phyloP scores from a whole-genome alignment of 129 eudicot genomes.

The Flaveria ramosissima region DNA sequence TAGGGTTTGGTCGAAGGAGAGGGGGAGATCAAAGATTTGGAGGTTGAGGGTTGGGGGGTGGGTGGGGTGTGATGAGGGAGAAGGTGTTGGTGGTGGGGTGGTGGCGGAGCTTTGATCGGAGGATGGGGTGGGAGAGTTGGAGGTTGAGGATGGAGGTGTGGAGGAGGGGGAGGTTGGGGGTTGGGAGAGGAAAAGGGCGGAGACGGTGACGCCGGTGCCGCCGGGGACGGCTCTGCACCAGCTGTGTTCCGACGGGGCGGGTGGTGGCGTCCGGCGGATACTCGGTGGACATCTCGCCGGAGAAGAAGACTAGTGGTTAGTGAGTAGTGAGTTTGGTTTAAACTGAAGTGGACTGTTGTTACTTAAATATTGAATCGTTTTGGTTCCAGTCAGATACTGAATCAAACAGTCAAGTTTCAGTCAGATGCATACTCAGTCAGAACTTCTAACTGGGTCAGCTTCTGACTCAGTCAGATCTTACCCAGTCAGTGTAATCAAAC shows the following conservation, averaged over 20 bases:
- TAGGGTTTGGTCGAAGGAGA: slow-evolving; percentile 41
- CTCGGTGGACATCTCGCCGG: slow-evolving; percentile 28
- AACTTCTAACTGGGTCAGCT: no score
- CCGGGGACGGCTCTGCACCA: slow-evolving; percentile 92
- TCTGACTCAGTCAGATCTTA: no score
- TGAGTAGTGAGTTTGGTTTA: no score
- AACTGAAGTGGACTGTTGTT: no score
- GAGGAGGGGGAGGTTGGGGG: slow-evolving; percentile 51
- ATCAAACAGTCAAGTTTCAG: no score
- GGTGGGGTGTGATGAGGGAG: slow-evolving; percentile 48
- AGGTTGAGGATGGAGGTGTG: slow-evolving; percentile 59
- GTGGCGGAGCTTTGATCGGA: slow-evolving; percentile 68
- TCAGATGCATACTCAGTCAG: no score
- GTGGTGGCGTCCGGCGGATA: slow-evolving; percentile 30
- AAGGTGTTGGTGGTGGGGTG: slow-evolving; percentile 42
- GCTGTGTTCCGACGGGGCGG: slow-evolving; percentile 71
- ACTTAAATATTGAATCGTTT: no score
- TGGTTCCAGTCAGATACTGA: no score
- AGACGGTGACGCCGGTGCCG: slow-evolving; percentile 86
- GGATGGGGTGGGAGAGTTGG: slow-evolving; percentile 71
- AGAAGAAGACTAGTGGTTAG: no score
- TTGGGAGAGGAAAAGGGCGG: slow-evolving; percentile 67
- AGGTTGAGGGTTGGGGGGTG: slow-evolving; percentile 33
- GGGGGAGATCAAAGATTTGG: slow-evolving; percentile 38
- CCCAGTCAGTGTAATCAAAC: no score